These are phyloP conservation scores for Saxophila tyrrhenica DNA, from an alignment of 495 filamentous ascomycete genomes.

Conservation along the genomic window DNA sequence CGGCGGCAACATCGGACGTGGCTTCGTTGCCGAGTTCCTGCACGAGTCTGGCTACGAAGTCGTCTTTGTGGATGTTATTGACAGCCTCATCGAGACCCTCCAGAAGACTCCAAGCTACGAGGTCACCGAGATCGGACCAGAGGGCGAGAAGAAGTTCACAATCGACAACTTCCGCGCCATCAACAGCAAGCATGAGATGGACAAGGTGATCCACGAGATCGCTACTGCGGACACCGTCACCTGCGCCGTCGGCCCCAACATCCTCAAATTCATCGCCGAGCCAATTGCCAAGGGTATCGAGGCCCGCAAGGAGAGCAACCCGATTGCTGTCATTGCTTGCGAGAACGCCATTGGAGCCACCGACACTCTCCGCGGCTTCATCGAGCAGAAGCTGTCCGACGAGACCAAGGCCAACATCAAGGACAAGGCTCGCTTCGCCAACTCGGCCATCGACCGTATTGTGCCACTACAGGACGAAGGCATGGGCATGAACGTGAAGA, in stretches of 20 bases:
- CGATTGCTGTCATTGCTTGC: constrained; percentile 87
- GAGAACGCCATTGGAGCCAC: constrained; percentile 95
- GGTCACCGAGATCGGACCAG: constrained; percentile 83
- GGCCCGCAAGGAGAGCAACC: constrained; percentile 54
- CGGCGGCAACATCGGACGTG: constrained; percentile 72
- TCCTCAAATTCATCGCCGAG: constrained; percentile 91
- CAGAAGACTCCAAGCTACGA: constrained; percentile 67
- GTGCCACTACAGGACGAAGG: constrained; percentile 75
- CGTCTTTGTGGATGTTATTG: constrained; percentile 88
- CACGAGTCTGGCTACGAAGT: constrained; percentile 83
- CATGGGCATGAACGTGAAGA: constrained; percentile 75
- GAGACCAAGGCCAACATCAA: constrained; percentile 32
- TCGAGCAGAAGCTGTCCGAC: constrained; percentile 48
- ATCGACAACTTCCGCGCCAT: constrained; percentile 93
- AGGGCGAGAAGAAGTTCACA: constrained; percentile 66
- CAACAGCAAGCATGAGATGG: constrained; percentile 76
- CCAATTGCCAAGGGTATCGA: constrained; percentile 87
- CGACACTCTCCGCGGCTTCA: constrained; percentile 66
- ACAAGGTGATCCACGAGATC: constrained; percentile 72
- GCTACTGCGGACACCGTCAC: constrained; percentile 79
- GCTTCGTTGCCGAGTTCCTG: constrained; percentile 60
- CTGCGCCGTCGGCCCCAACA: constrained; percentile 89
- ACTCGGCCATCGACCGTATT: constrained; percentile 96
- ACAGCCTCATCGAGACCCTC: constrained; percentile 61
- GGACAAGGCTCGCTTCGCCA: constrained; percentile 58